Conservation (phyloP, 1,139 yeast genomes). For the Candida anutae region DNA sequence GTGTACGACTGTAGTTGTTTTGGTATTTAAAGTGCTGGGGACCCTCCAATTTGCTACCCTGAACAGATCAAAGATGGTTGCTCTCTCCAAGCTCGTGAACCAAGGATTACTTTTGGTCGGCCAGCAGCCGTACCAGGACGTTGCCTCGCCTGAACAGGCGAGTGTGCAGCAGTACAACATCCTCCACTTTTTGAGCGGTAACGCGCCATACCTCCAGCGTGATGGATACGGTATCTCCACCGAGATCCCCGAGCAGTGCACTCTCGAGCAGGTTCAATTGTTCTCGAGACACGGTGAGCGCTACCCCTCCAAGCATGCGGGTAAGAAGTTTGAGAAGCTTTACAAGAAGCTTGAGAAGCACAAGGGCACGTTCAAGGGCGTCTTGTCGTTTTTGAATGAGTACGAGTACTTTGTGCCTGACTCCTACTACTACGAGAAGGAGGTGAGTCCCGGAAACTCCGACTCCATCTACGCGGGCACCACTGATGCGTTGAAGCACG, state of each 20-base stretch:
- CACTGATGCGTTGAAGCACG: slow-evolving; percentile 25
- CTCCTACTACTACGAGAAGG: slow-evolving; percentile 17
- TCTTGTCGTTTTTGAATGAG: slow-evolving; percentile 24
- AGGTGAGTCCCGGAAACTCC: slow-evolving; percentile 11
- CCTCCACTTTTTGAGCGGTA: slow-evolving; percentile 37
- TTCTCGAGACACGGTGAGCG: slow-evolving; percentile 71
- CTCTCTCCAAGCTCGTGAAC: slow-evolving; percentile 21
- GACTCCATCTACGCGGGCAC: slow-evolving; percentile 15
- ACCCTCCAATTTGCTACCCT: no score
- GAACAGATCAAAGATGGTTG: slow-evolving; percentile 18
- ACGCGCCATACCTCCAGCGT: slow-evolving; percentile 40
- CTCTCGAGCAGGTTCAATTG: slow-evolving; percentile 57
- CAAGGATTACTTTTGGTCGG: slow-evolving; percentile 22
- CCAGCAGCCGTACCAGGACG: slow-evolving; percentile 17
- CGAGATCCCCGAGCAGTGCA: slow-evolving; percentile 43
- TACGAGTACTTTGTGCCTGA: slow-evolving; percentile 26
- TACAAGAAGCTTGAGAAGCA: slow-evolving; percentile 14
- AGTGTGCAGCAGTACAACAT: slow-evolving; percentile 33
- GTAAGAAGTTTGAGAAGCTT: slow-evolving; percentile 10
- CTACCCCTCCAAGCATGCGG: slow-evolving; percentile 32
- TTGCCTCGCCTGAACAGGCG: slow-evolving; percentile 32
- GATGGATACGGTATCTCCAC: slow-evolving; percentile 41
- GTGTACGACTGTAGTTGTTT: no score
- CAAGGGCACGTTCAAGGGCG: slow-evolving; percentile 22
- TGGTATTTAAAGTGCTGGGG: no score